Evolutionary conservation across 805 yeast species (phyloP), one percentile per base, ranked within the genome.

Genomic region (Teunomyces aglyptinius): DNA sequence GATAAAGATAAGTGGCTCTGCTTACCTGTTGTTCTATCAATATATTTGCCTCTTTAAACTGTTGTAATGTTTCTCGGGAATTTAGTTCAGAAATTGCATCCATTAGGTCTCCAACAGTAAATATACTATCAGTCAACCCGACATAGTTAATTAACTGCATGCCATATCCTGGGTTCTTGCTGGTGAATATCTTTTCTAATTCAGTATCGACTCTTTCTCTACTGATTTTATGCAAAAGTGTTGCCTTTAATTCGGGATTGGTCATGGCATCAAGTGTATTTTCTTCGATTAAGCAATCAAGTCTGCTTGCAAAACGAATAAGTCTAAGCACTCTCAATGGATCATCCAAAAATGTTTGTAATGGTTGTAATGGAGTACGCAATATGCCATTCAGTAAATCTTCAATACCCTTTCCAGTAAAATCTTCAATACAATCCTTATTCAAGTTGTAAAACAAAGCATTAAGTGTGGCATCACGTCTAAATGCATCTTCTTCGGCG

Each of bases 381-480:
- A 94, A 70, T 0, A 89, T 63, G 0, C 96, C 96, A 22, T 68
- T 52, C 35, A 74, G 54, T 52, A 94, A 70, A 64, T 94, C 99
- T 6, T 75, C 60, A 4, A 91, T 59, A 0, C 99, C 99, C 16
- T 64, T 57, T 0, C 78, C 80, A 0, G 99, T 94, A 49, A 85
- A 81, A 65, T 94, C 99, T 62, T 94, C 99, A 19, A 94, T 82
- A 48, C 75, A 54, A 11, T 72, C 73, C 4, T 82, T 78, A 45
- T 77, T 77, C 44, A 94, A 76, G 64, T 94, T 94, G 66, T 86
- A 94, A 59, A 94, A 94, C 19, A 94, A 68, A 0, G 99, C 96
- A 63, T 94, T 94, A 44, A 94, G 69, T 0, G 99, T 94, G 1
- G 98, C 98, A 68, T 94, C 99, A 60, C 99, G 76, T 58, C 99